Percentiles rank a stretch among this genome's conserved stretches.
These are phyloP conservation scores for Silene noctiflora DNA, from an alignment of 179 eudicot genomes.

Conservation along the genomic window DNA sequence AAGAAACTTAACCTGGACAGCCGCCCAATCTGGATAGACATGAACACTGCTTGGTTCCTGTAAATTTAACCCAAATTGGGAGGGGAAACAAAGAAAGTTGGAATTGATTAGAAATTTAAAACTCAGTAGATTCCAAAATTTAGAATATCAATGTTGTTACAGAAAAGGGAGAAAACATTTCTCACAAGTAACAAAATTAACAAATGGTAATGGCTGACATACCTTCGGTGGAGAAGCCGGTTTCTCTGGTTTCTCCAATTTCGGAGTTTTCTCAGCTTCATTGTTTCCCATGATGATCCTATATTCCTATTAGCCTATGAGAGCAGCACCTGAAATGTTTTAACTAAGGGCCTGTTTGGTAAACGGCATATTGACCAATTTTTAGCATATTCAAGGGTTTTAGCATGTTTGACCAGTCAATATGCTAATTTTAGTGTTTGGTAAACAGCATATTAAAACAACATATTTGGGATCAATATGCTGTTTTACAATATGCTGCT, in stretches of 20 bases:
- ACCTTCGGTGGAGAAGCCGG: slow-evolving; percentile 36
- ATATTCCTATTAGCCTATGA: background rate
- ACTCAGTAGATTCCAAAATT: background rate
- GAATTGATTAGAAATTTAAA: background rate
- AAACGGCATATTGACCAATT: too few species aligned
- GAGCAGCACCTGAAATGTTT: slow-evolving; percentile 5
- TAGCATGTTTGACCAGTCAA: too few species aligned
- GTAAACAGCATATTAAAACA: too few species aligned
- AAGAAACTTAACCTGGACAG: slow-evolving; percentile 63
- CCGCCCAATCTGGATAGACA: slow-evolving; percentile 91
- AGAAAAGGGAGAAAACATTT: background rate
- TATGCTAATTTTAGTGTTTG: too few species aligned
- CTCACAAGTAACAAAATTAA: background rate
- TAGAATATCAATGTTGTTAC: background rate
- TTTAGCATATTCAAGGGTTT: too few species aligned
- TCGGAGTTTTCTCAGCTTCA: slow-evolving; percentile 40
- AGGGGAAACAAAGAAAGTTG: background rate
- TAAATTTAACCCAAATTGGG: slow-evolving; percentile 7
- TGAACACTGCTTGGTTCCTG: slow-evolving; percentile 66
- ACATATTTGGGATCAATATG: too few species aligned
- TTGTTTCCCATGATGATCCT: slow-evolving; percentile 34
- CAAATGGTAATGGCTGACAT: background rate
- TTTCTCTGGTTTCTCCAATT: slow-evolving; percentile 26
- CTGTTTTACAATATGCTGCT: too few species aligned
- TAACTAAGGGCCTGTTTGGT: too few species aligned